Conservation (phyloP, 1,139 yeast genomes). For the Ogataea hybrid region DNA sequence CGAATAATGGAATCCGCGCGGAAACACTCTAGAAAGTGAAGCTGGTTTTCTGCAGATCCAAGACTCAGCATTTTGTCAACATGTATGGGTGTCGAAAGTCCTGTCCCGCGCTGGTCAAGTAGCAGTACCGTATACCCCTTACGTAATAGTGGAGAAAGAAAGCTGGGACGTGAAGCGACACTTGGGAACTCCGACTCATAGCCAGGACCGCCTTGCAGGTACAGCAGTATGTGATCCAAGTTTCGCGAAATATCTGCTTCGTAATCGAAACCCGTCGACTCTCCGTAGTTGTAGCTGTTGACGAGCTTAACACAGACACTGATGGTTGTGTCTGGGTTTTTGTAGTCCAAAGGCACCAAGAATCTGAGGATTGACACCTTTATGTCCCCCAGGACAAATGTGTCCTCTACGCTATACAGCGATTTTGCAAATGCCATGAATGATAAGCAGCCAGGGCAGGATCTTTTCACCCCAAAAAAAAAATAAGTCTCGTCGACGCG, state of each 20-base stretch:
- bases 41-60: conserved; percentile 32
- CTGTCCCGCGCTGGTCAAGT: conserved; percentile 61
- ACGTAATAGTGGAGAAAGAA: conserved; percentile 38
- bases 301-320: conserved; percentile 28
- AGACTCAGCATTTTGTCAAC: conserved; percentile 29
- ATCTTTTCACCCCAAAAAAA: background rate
- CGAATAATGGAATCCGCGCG: conserved; percentile 51
- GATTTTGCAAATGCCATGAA: background rate
- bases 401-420: conserved; percentile 16
- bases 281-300: conserved; percentile 14
- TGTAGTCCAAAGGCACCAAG: conserved; percentile 26
- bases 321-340: conserved; percentile 13
- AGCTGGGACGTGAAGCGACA: conserved; percentile 32
- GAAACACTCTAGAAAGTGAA: conserved; percentile 42
- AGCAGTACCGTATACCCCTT: conserved; percentile 47
- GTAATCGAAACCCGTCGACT: conserved; percentile 4
- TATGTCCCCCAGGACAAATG: conserved; percentile 17
- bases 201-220: conserved; percentile 62
- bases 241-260: conserved; percentile 10
- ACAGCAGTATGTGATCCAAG: conserved; percentile 38
- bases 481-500: conserved; percentile 1
- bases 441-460: background rate
- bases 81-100: conserved; percentile 47
- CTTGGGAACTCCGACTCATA: conserved; percentile 44
- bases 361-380: conserved; percentile 24